phyloP scores from a whole-genome alignment of 768 basidiomycete species.

The Tulasnella sp. region DNA sequence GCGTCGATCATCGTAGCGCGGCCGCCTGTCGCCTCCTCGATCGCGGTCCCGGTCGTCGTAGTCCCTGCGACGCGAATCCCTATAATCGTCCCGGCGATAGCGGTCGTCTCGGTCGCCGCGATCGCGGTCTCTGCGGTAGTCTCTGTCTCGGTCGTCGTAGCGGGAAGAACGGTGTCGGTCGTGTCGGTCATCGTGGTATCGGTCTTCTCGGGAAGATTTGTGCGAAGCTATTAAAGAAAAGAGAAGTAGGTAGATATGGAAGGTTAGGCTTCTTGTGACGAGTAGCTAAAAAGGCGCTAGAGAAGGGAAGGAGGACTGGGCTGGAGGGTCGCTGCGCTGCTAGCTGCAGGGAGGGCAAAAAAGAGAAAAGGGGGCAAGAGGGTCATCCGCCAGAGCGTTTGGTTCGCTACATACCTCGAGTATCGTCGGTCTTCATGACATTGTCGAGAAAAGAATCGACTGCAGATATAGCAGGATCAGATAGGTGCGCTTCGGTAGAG shows the following conservation, averaged over 20 bases:
- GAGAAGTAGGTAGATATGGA: not conserved
- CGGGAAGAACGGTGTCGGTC: slow-evolving; percentile 43
- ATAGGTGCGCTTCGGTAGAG: too few species aligned
- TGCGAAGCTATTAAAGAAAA: not conserved
- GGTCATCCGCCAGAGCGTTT: slow-evolving; percentile 2
- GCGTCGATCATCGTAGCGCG: slow-evolving; percentile 43
- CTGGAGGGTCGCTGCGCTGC: not conserved
- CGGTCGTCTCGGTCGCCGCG: slow-evolving; percentile 43
- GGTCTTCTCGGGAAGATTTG: slow-evolving; percentile 9
- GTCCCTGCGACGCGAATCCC: slow-evolving; percentile 27
- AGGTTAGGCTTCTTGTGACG: not conserved
- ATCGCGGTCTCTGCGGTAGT: slow-evolving; percentile 25
- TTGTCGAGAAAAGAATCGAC: not conserved
- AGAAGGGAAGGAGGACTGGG: not conserved
- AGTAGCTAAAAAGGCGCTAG: not conserved
- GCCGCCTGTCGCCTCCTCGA: slow-evolving; percentile 7
- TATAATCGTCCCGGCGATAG: slow-evolving; percentile 49
- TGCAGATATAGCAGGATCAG: not conserved
- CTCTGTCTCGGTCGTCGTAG: slow-evolving; percentile 35
- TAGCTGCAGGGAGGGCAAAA: slow-evolving; percentile 1
- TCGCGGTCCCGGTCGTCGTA: slow-evolving; percentile 28
- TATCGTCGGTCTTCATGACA: not conserved
- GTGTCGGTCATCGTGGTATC: slow-evolving; percentile 37
- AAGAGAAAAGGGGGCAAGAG: not conserved
- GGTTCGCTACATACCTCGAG: not conserved